Evolutionary conservation across 2,329 filamentous ascomycete genomes (phyloP).

Genomic region (Aureobasidium lini): DNA sequence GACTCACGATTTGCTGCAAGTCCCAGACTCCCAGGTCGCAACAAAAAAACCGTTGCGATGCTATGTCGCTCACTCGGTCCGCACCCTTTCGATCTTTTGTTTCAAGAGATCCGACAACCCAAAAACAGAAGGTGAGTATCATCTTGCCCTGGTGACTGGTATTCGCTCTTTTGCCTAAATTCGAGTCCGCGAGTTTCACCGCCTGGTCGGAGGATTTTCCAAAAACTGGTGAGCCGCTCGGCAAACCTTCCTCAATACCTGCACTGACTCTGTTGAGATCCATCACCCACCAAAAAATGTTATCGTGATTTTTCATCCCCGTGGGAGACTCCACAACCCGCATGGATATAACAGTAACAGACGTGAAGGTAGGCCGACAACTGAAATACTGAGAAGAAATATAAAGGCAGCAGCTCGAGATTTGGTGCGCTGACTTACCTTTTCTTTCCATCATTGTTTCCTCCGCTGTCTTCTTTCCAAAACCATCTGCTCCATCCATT

Average conservation of each 20-base stretch:
- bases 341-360: not conserved
- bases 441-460: not conserved
- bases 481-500: not conserved
- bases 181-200: not conserved
- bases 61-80: not conserved
- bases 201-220: not conserved
- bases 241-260: not conserved
- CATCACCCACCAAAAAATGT: conserved; percentile 1
- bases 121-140: not conserved
- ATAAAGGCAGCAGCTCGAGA: not conserved
- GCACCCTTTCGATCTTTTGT: not conserved
- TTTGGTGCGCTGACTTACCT: not conserved
- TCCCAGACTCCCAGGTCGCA: not conserved
- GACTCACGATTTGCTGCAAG: not conserved
- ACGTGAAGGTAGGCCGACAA: conserved; percentile 1
- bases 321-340: not conserved
- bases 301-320: not conserved
- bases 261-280: conserved; percentile 1
- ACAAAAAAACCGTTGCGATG: not conserved
- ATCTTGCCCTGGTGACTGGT: not conserved
- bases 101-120: not conserved
- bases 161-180: not conserved
- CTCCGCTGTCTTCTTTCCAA: no score
- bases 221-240: not conserved
- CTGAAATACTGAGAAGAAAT: not conserved